Conservation (phyloP, 768 basidiomycete species). For the Suillus ampliporus region DNA sequence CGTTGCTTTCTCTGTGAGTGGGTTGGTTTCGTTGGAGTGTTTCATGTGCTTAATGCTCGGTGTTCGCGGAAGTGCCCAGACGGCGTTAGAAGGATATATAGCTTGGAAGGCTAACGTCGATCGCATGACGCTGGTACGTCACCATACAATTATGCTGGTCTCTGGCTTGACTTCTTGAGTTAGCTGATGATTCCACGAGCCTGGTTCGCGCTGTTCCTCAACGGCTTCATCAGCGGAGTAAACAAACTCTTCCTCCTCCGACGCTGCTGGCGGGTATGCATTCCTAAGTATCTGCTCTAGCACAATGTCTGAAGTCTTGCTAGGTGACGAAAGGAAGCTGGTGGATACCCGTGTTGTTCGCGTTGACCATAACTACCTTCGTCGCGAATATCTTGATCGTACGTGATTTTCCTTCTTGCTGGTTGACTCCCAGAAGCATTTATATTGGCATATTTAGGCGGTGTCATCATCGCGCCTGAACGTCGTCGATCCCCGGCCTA, state of each 20-base stretch:
- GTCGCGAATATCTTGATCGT: conserved; percentile 49
- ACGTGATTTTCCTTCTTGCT: background rate
- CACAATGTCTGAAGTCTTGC: background rate
- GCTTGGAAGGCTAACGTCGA: conserved; percentile 44
- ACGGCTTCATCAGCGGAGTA: conserved; percentile 50
- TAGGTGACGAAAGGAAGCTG: conserved; percentile 48
- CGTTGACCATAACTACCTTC: conserved; percentile 40
- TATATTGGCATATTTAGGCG: background rate
- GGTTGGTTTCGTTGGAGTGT: background rate
- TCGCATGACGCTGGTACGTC: conserved; percentile 41
- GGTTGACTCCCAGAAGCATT: too few species aligned
- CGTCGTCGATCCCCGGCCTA: background rate
- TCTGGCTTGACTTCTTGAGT: conserved; percentile 14
- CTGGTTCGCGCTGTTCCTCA: conserved; percentile 54
- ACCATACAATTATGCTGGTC: background rate
- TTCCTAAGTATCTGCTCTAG: background rate
- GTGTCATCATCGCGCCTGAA: background rate
- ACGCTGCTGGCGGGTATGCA: conserved; percentile 56
- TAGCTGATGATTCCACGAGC: conserved; percentile 40
- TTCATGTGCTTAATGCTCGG: background rate
- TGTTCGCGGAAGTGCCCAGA: conserved; percentile 40
- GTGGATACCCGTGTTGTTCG: conserved; percentile 42
- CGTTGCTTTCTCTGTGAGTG: conserved; percentile 49
- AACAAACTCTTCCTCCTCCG: conserved; percentile 56
- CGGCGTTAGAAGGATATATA: conserved; percentile 48